These are phyloP conservation scores for Colletotrichum spaethianum DNA, from an alignment of 2,329 filamentous ascomycete genomes.

Conservation along the genomic window DNA sequence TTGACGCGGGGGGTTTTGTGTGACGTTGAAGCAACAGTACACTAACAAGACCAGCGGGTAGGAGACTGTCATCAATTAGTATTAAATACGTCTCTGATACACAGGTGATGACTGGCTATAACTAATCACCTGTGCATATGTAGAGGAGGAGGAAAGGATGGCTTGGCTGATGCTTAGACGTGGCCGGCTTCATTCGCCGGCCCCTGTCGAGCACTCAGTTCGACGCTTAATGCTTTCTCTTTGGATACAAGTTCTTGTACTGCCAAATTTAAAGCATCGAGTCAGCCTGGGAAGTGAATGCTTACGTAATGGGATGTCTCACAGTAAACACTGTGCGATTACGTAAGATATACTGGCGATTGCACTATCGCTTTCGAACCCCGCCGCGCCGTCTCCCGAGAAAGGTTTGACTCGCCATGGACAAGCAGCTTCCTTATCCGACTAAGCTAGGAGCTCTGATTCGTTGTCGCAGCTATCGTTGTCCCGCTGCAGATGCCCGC, in stretches of 20 bases:
- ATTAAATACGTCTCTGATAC: not conserved
- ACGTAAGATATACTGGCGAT: not conserved
- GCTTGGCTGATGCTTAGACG: not conserved
- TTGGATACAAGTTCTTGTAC: not conserved
- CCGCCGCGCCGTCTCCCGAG: not conserved
- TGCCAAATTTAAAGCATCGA: not conserved
- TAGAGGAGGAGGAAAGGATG: not conserved
- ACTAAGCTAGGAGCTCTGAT: constrained; percentile 19
- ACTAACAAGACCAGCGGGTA: too few species aligned
- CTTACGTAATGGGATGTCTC: not conserved
- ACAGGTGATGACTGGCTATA: not conserved
- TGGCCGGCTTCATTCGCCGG: not conserved
- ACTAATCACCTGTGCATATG: not conserved
- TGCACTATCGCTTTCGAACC: constrained; percentile 28
- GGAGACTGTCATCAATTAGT: too few species aligned
- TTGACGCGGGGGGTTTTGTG: too few species aligned
- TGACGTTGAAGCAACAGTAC: too few species aligned
- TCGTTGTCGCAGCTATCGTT: constrained; percentile 20
- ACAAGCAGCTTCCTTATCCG: constrained; percentile 37
- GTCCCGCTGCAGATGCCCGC: constrained; percentile 31
- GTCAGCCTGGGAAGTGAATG: not conserved
- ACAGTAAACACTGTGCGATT: not conserved
- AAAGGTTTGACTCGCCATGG: constrained; percentile 1
- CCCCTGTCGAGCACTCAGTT: not conserved
- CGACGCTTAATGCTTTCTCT: not conserved